Base-by-base conservation (phyloP, 192 early-diverging fungal species). In the Coemansia aciculifera region DNA sequence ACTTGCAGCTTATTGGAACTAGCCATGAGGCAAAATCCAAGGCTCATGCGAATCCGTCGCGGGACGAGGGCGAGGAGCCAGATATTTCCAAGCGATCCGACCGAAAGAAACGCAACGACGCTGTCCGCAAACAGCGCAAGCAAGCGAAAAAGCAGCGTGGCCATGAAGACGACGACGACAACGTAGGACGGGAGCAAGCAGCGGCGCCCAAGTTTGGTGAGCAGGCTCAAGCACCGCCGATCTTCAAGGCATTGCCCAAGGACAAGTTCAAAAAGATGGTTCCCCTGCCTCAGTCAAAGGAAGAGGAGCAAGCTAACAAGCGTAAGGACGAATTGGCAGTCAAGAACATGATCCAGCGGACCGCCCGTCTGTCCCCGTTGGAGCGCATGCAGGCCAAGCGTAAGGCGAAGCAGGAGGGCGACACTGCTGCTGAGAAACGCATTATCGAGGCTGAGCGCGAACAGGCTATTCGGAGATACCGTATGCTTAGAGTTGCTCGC, bases 361-460 rank as follows among this genome's bases (percentile, higher is more conserved):
- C 80, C 3, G 68, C 80, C 0, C 56, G 80, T 5, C 44, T 78
- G 42, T 74, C 80, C 39, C 80, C 80, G 24, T 46, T 83, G 32
- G 80, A 83, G 49, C 71, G 72, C 13, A 74, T 83, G 75, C 80
- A 83, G 69, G 72, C 69, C 29, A 68, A 66, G 64, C 52, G 80
- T 21, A 83, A 83, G 73, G 72, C 75, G 0, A 75, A 72, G 36
- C 10, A 44, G 49, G 54, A 61, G 27, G 75, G 72, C 27, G 75
- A 66, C 40, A 46, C 80, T 27, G 75, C 80, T 19, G 80, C 80
- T 3, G 72, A 77, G 57, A 83, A 83, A 64, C 80, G 76, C 8
- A 78, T 78, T 37, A 68, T 78, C 27, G 80, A 74, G 59, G 73
- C 59, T 0, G 80, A 83, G 63, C 75, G 80, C 17, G 75, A 83